A percentile compares a stretch with the other conserved stretches of the same genome.
Evolutionary conservation across 768 basidiomycete species (phyloP).

Genomic region (Grammothele lineata): DNA sequence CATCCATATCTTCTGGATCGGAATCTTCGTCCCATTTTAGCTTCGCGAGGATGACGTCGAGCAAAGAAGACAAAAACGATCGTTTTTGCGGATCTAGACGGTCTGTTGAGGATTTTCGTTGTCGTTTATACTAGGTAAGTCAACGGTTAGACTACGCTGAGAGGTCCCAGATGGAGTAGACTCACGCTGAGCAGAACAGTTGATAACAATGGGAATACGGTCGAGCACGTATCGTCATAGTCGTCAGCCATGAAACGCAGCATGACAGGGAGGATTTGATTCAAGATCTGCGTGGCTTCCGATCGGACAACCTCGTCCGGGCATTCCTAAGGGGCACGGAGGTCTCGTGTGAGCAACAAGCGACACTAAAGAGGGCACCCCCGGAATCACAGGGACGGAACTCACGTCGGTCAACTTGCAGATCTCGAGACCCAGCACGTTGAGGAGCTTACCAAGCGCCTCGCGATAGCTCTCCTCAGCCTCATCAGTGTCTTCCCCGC

Average conservation of each 20-base stretch:
- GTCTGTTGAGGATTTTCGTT: constrained; percentile 53
- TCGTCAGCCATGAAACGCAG: constrained; percentile 87
- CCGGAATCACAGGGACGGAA: constrained; percentile 1
- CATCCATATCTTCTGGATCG: constrained; percentile 79
- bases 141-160: neutral
- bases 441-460: constrained; percentile 79
- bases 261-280: constrained; percentile 72
- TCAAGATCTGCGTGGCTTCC: constrained; percentile 61
- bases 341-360: neutral
- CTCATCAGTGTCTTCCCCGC: constrained; percentile 74
- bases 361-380: neutral
- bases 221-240: constrained; percentile 84
- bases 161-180: constrained; percentile 11
- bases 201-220: constrained; percentile 79
- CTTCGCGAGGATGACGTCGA: constrained; percentile 78
- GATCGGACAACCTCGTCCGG: constrained; percentile 52
- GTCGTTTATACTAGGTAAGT: constrained; percentile 69
- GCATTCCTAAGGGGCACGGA: constrained; percentile 44
- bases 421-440: constrained; percentile 77
- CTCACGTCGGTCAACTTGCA: constrained; percentile 79
- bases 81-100: constrained; percentile 64
- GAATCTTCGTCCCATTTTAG: constrained; percentile 87
- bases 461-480: constrained; percentile 89
- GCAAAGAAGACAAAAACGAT: constrained; percentile 71
- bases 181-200: constrained; percentile 70